A percentile compares a stretch with the other conserved stretches of the same genome.
Evolutionary conservation across 495 filamentous ascomycete genomes (phyloP).

Genomic region (Penicillium canariense): DNA sequence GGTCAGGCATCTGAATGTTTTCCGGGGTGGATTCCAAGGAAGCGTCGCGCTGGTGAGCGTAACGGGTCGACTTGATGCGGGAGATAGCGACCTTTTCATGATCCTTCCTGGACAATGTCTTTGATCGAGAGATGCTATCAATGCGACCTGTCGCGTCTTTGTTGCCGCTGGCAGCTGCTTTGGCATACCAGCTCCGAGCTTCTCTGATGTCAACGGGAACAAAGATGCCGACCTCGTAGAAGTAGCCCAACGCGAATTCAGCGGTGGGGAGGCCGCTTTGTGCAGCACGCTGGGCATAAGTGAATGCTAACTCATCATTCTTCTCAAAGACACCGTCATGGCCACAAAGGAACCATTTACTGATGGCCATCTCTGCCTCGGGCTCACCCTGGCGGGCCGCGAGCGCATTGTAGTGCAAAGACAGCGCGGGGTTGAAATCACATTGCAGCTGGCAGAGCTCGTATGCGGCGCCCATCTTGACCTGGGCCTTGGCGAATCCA

Average conservation of each 20-base stretch:
- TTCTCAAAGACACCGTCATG: conserved; percentile 89
- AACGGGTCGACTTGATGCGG: conserved; percentile 80
- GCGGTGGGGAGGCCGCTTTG: conserved; percentile 77
- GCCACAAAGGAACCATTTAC: conserved; percentile 97
- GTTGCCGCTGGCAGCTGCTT: conserved; percentile 87
- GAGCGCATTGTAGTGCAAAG: conserved; percentile 92
- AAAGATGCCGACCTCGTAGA: conserved; percentile 92
- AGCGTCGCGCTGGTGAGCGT: conserved; percentile 69
- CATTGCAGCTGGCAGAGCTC: conserved; percentile 90
- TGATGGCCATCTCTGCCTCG: conserved; percentile 94
- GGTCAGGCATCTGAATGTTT: conserved; percentile 73
- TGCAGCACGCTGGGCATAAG: conserved; percentile 85
- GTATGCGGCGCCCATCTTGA: conserved; percentile 96
- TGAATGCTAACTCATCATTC: conserved; percentile 90
- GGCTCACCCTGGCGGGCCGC: conserved; percentile 85
- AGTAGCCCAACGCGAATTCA: conserved; percentile 97
- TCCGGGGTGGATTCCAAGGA: conserved; percentile 54
- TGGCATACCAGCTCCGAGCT: conserved; percentile 86
- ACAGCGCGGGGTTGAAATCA: conserved; percentile 90
- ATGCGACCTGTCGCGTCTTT: conserved; percentile 81
- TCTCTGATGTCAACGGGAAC: conserved; percentile 77
- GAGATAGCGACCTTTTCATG: conserved; percentile 89
- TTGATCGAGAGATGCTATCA: conserved; percentile 80
- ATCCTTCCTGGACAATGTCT: conserved; percentile 82
- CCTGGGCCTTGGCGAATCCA: conserved; percentile 93